Evolutionary conservation across 177 flowering plant species (phyloP).

Genomic region (Telopea speciosissima): DNA sequence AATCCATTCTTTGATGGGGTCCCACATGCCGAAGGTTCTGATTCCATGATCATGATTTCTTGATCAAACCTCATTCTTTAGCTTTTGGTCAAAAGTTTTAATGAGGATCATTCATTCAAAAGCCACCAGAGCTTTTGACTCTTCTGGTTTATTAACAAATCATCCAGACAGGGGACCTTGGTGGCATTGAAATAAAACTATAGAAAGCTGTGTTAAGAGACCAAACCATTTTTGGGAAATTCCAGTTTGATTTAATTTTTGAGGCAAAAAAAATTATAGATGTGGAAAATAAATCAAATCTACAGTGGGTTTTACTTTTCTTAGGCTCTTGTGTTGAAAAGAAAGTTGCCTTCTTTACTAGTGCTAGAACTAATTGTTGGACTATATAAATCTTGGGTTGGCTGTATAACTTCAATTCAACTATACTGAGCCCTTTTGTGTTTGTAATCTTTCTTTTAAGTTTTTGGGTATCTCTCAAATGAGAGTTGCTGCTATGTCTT

Average conservation of each 20-base stretch:
- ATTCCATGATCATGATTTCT: not conserved
- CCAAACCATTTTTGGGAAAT: not conserved
- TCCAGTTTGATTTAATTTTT: conserved; percentile 11
- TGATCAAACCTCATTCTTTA: not conserved
- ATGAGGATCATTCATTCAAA: no score
- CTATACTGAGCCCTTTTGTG: not conserved
- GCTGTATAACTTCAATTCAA: conserved; percentile 1
- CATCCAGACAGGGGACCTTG: not conserved
- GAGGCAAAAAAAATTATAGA: no score
- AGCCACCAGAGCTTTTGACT: not conserved
- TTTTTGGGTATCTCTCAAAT: not conserved
- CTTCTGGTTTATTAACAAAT: not conserved
- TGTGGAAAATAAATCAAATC: conserved; percentile 18
- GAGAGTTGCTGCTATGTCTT: conserved; percentile 21
- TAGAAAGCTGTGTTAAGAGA: no score
- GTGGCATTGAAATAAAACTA: no score
- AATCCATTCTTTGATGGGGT: not conserved
- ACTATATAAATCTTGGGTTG: conserved; percentile 14
- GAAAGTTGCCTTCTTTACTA: not conserved
- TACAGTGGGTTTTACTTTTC: conserved; percentile 7
- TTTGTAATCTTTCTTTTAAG: not conserved
- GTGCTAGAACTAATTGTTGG: not conserved
- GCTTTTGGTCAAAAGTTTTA: not conserved
- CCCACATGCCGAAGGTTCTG: not conserved
- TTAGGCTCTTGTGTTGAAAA: conserved; percentile 14